phyloP scores from a whole-genome alignment of 2,329 filamentous ascomycete species.

The Orbilia brochopaga region DNA sequence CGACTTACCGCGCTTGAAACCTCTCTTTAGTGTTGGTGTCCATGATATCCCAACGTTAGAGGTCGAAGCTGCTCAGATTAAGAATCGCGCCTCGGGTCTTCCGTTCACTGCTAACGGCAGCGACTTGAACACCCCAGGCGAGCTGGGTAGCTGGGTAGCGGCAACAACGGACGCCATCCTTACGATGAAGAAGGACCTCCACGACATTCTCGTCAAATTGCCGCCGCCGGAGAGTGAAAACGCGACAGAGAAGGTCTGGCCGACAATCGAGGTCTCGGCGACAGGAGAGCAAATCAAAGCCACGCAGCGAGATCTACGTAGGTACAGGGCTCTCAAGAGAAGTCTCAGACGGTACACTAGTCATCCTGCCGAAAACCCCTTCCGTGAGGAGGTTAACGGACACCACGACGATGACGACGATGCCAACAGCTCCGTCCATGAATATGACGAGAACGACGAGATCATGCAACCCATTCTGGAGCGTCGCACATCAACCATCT shows the following conservation, averaged over 20 bases:
- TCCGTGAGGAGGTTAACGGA: constrained; percentile 55
- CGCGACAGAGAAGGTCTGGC: constrained; percentile 72
- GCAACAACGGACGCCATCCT: constrained; percentile 96
- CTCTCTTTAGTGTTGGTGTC: constrained; percentile 91
- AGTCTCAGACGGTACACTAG: constrained; percentile 61
- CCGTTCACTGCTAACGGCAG: constrained; percentile 56
- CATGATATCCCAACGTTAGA: constrained; percentile 85
- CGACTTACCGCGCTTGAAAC: constrained; percentile 66
- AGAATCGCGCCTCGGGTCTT: constrained; percentile 50
- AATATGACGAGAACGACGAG: constrained; percentile 48
- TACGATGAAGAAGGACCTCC: constrained; percentile 81
- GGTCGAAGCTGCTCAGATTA: constrained; percentile 63
- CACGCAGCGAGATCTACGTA: constrained; percentile 85
- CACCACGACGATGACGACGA: constrained; percentile 51
- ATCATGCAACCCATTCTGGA: constrained; percentile 43
- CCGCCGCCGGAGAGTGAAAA: constrained; percentile 68
- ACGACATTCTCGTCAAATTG: constrained; percentile 86
- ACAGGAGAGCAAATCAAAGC: constrained; percentile 74
- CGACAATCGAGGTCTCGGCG: constrained; percentile 70
- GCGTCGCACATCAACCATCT: constrained; percentile 39
- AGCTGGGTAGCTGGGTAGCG: constrained; percentile 76
- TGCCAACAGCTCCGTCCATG: constrained; percentile 35
- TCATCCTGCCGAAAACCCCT: constrained; percentile 55
- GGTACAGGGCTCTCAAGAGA: constrained; percentile 72
- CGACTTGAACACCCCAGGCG: constrained; percentile 56